Evolutionary conservation across 2,329 filamentous ascomycete genomes (phyloP).

Genomic region (Ceratocystis colombiana): DNA sequence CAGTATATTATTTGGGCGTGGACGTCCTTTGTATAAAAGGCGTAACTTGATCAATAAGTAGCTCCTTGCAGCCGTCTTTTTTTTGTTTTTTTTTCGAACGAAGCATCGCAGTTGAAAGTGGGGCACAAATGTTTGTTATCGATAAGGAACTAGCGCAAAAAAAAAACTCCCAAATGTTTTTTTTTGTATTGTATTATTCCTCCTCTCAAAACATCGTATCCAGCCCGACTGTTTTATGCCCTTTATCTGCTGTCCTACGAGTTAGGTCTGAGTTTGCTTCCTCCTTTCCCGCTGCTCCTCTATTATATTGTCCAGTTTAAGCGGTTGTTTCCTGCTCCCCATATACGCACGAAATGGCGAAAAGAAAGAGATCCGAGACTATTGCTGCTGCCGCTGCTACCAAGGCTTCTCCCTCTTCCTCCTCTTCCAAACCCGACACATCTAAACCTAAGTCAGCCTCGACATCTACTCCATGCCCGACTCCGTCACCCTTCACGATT

Average conservation of each 20-base stretch:
- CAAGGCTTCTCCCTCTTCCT: slow-evolving; percentile 30
- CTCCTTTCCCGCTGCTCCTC: not conserved
- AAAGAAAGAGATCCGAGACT: slow-evolving; percentile 40
- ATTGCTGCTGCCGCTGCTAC: slow-evolving; percentile 28
- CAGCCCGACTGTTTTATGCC: not conserved
- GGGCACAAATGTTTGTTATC: slow-evolving; percentile 22
- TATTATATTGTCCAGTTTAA: not conserved
- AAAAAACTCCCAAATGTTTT: not conserved
- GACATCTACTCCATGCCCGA: slow-evolving; percentile 12
- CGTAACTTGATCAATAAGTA: no score
- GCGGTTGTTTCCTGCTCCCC: not conserved
- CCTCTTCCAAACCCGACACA: slow-evolving; percentile 15
- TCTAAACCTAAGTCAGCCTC: slow-evolving; percentile 9
- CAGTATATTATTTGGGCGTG: no score
- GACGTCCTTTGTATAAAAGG: no score
- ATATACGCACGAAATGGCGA: slow-evolving; percentile 35
- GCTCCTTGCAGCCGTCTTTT: no score
- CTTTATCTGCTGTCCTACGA: not conserved
- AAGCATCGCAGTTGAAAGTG: slow-evolving; percentile 17
- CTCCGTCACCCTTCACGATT: slow-evolving; percentile 45
- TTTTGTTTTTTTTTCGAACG: not conserved
- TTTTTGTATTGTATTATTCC: not conserved
- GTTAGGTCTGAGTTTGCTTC: not conserved
- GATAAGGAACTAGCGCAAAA: slow-evolving; percentile 24
- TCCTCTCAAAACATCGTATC: not conserved